Evolutionary conservation across 805 yeast species (phyloP), one percentile per base, ranked within the genome.

Genomic region (Kazachstania viticola): DNA sequence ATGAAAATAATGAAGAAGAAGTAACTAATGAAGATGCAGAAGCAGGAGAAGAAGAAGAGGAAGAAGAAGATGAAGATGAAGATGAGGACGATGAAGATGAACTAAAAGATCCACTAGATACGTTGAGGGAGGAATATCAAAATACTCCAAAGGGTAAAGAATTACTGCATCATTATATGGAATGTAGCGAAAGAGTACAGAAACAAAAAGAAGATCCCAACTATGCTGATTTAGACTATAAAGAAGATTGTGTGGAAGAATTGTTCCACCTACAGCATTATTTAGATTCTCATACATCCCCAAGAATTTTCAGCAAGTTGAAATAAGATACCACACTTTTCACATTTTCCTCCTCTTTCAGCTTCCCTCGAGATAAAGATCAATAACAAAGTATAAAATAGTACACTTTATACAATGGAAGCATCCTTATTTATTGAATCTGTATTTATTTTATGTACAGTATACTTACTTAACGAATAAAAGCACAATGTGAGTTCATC

Each of bases 181-280:
- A 87, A 64, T 88, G 98, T 72, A 76, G 76, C 38, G 96, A 82
- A 65, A 84, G 96, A 69, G 97, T 88, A 44, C 75, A 91, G 44
- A 73, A 77, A 59, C 94, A 76, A 49, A 71, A 68, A 67, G 83
- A 85, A 65, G 87, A 82, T 54, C 79, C 72, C 46, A 94, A 67
- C 48, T 87, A 88, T 58, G 95, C 63, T 18, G 77, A 79, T 37
- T 72, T 71, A 50, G 75, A 68, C 9, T 69, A 83, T 70, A 88
- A 88, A 65, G 98, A 88, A 69, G 96, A 88, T 65, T 88, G 98
- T 71, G 79, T 88, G 40, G 97, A 88, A 65, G 98, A 88, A 65
- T 88, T 81, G 62, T 88, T 88, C 84, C 97, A 91, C 65, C 70
- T 87, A 59, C 84, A 84, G 61, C 96, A 88, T 63, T 83, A 93